Evolutionary conservation across 2,329 filamentous ascomycete genomes (phyloP), one percentile per base, ranked within the genome.

Genomic region (Cytospora mali): DNA sequence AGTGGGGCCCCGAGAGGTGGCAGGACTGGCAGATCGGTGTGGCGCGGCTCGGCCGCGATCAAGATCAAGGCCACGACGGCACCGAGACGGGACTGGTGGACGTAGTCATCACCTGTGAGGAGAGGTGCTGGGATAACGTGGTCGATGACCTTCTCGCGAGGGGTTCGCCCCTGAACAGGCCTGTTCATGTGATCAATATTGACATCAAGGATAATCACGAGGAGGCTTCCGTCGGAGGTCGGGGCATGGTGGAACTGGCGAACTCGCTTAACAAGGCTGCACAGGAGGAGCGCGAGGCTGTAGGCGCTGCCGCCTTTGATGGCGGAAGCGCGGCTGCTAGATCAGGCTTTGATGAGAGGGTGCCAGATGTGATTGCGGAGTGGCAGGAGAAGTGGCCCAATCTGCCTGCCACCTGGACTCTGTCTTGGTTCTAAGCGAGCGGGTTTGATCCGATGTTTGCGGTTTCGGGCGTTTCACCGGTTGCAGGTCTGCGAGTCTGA

Each of bases 201-300:
- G 95, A 99, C 74, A 99, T 99, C 72, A 94, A 91, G 75, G 95
- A 99, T 77, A 99, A 98, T 72, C 95, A 98, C 72, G 94, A 99
- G 75, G 95, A 99, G 76, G 95, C 95, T 0, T 82, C 94, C 25
- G 85, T 97, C 2, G 95, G 95, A 11, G 95, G 95, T 1, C 87
- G 89, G 68, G 95, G 92, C 51, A 99, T 99, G 64, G 82, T 98
- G 42, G 95, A 99, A 72, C 82, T 99, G 39, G 95, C 95, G 0
- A 86, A 94, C 71, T 87, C 87, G 33, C 79, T 99, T 64, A 98
- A 98, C 72, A 84, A 86, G 21, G 91, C 87, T 0, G 95, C 95
- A 0, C 81, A 77, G 29, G 88, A 93, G 73, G 94, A 97, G 76
- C 82, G 92, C 62, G 85, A 88, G 46, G 77, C 81, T 11, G 80